Evolutionary conservation across 108 stramenopile genomes (phyloP), one percentile per base, ranked within the genome.

Genomic region (Cyclotella choctawhatcheeana): DNA sequence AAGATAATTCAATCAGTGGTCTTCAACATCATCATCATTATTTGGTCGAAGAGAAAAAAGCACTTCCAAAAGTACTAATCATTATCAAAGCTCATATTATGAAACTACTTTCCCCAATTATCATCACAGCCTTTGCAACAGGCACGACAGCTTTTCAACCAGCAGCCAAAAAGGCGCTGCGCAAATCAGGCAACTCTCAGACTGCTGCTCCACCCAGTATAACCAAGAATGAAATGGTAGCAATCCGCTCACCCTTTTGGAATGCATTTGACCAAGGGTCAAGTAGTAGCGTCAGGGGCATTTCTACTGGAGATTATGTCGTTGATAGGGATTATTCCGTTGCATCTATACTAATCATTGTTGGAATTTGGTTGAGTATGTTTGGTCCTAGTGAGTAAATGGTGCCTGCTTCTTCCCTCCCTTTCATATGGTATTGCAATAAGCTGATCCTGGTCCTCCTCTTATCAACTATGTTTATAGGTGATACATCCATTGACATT

Each of bases 371-470:
- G 77, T 37, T 78, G 55, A 66, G 62, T 18, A 21, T 70, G 44
- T 78, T 78, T 61, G 69, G 69, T 50, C 77, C 77, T 20, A 69
- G 77, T 78, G 48, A 70, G 77, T n/a, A n/a, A n/a, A n/a, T n/a
- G n/a, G n/a, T n/a, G n/a, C n/a, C n/a, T n/a, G n/a, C n/a, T n/a
- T n/a, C n/a, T n/a, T n/a, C n/a, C n/a, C n/a, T n/a, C n/a, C n/a
- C n/a, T n/a, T n/a, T n/a, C n/a, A n/a, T n/a, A n/a, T n/a, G n/a
- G n/a, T n/a, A n/a, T n/a, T n/a, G n/a, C n/a, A n/a, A n/a, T n/a
- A n/a, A n/a, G n/a, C n/a, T n/a, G n/a, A n/a, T n/a, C n/a, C n/a
- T n/a, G n/a, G n/a, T n/a, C n/a, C n/a, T n/a, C n/a, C n/a, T n/a
- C n/a, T n/a, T n/a, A n/a, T 56, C 13, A 8, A 54, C 29, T 7